Evolutionary conservation across 768 basidiomycete species (phyloP).

Genomic region (Tubosaeta brunneosetosa): DNA sequence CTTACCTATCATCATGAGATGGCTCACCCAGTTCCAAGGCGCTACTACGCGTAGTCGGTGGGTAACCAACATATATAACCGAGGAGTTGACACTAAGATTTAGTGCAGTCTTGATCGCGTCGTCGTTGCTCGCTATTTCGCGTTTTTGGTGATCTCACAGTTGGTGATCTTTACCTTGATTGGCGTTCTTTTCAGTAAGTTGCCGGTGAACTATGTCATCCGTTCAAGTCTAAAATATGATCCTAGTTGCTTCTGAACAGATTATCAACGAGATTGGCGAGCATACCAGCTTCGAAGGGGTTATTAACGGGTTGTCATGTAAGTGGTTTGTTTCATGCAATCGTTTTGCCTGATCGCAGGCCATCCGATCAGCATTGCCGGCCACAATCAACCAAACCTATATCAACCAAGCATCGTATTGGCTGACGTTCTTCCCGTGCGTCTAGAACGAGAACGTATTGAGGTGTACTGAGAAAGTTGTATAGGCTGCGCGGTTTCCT

Average conservation of each 20-base stretch:
- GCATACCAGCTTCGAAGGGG: constrained; percentile 41
- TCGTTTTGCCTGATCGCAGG: neutral
- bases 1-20: constrained; percentile 88
- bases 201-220: neutral
- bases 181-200: constrained; percentile 81
- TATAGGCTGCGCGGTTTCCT: constrained; percentile 88
- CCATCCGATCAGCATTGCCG: constrained; percentile 60
- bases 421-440: constrained; percentile 94
- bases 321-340: constrained; percentile 2
- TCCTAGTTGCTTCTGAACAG: constrained; percentile 32
- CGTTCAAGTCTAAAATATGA: neutral
- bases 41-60: constrained; percentile 32
- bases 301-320: constrained; percentile 46
- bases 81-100: neutral
- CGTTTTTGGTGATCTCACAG: constrained; percentile 92
- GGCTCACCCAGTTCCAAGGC: constrained; percentile 69
- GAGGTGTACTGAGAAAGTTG: constrained; percentile 3
- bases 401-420: constrained; percentile 86
- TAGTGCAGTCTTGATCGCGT: constrained; percentile 73
- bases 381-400: constrained; percentile 79
- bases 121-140: constrained; percentile 88
- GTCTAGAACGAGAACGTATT: constrained; percentile 23
- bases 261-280: constrained; percentile 46
- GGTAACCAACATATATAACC: neutral
- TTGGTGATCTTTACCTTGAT: constrained; percentile 92